Percentiles rank a stretch among this genome's conserved stretches.
Conservation (phyloP, 1,284 basidiomycete species). For the Puccinia novopanici region DNA sequence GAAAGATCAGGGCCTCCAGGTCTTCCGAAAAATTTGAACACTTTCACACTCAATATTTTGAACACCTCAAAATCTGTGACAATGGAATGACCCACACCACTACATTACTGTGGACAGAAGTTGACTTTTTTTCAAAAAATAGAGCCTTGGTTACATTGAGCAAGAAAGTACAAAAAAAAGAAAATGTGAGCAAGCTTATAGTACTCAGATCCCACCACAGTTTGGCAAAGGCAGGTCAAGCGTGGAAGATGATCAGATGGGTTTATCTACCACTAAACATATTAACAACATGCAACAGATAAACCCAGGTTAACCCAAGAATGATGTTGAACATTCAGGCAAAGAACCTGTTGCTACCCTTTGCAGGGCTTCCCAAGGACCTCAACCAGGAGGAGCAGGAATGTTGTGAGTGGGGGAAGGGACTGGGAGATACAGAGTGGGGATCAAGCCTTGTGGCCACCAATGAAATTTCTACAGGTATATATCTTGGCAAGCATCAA, state of each 20-base stretch:
- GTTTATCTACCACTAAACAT: neutral
- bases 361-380: conserved; percentile 1
- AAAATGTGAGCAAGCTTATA: neutral
- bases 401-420: conserved; percentile 12
- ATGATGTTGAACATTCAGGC: neutral
- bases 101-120: no score
- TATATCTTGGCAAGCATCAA: no score
- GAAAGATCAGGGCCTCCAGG: no score
- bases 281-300: conserved; percentile 9
- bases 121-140: no score
- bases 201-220: conserved; percentile 8
- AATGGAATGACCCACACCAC: no score
- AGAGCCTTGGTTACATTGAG: no score
- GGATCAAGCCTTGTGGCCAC: no score
- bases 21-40: no score
- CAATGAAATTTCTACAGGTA: no score
- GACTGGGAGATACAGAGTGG: no score
- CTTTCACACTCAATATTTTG: no score
- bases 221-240: conserved; percentile 12
- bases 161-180: neutral
- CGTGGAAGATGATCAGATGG: neutral
- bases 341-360: conserved; percentile 8
- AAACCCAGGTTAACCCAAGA: neutral
- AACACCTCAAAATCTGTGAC: no score
- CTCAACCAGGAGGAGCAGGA: neutral